A percentile compares a stretch with the other conserved stretches of the same genome.
These are phyloP conservation scores for Aspergillus coremiiformis DNA, from an alignment of 495 filamentous ascomycete species.

Conservation along the genomic window DNA sequence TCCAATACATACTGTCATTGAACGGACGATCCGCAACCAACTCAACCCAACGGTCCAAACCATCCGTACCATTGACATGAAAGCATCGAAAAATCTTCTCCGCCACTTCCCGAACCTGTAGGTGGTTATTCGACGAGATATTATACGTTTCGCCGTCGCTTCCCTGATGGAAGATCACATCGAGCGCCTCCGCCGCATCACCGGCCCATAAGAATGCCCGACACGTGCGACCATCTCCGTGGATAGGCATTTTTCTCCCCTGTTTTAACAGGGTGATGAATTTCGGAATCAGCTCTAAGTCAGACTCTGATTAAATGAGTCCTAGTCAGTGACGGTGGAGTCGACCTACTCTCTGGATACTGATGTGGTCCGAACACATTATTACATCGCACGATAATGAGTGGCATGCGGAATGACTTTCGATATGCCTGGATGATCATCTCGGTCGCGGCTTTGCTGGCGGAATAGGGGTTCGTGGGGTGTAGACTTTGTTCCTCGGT, in stretches of 20 bases:
- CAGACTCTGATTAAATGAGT: background rate
- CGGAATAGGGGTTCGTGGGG: slow-evolving; percentile 72
- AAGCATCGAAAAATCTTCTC: slow-evolving; percentile 1
- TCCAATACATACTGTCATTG: slow-evolving; percentile 8
- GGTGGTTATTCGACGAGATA: background rate
- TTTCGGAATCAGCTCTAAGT: slow-evolving; percentile 4
- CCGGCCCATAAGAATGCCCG: slow-evolving; percentile 1
- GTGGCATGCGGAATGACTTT: slow-evolving; percentile 63
- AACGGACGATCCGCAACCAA: slow-evolving; percentile 2
- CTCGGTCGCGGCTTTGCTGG: slow-evolving; percentile 70
- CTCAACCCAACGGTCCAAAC: background rate
- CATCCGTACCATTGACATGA: background rate
- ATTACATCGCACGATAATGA: slow-evolving; percentile 66
- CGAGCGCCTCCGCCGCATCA: background rate
- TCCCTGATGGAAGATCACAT: slow-evolving; percentile 1
- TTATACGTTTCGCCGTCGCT: background rate
- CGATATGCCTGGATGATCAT: slow-evolving; percentile 72
- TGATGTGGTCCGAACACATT: slow-evolving; percentile 77
- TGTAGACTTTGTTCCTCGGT: slow-evolving; percentile 52
- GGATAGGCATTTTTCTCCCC: background rate
- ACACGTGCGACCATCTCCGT: background rate
- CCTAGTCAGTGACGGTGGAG: background rate
- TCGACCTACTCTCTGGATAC: slow-evolving; percentile 63
- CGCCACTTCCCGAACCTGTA: background rate
- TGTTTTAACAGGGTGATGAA: background rate